Evolutionary conservation across 177 flowering plant species (phyloP), one percentile per base, ranked within the genome.

Genomic region (Telopea speciosissima): DNA sequence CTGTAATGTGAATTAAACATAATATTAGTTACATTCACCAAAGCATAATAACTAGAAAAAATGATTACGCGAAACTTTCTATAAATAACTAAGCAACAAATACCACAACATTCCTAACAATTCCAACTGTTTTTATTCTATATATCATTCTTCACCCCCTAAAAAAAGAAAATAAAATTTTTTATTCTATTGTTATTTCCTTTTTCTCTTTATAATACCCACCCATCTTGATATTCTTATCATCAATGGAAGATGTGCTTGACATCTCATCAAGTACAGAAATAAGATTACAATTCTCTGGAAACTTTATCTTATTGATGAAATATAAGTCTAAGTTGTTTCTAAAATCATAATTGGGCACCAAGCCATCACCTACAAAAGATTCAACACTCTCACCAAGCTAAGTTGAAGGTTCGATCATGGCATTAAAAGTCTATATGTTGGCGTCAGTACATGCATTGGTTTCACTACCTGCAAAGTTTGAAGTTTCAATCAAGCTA

Each of bases 221-320:
- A n/a, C n/a, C n/a, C n/a, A 64, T 69, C 66, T 74, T 80, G 71
- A 75, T 33, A n/a, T 25, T 65, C n/a, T 31, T 44, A 33, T n/a
- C n/a, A n/a, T n/a, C n/a, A n/a, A n/a, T n/a, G n/a, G n/a, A n/a
- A n/a, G 56, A 42, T 26, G 52, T 40, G 33, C 52, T 2, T 25
- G 68, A 45, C 63, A 75, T 60, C 24, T 74, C 76, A 22, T 79
- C 83, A 64, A 76, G 70, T 23, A 76, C 1, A 17, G 75, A 67
- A 31, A 26, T 64, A 26, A 71, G 24, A 22, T 54, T 59, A 26
- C 26, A 62, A 9, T 42, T 49, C 24, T 62, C 73, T 17, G 66
- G 63, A 67, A 60, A 24, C 66, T 25, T 9, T 24, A 62, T 63
- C 7, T 8, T 25, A 25, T 36, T 70, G 9, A 65, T 60, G 13